phyloP scores from a whole-genome alignment of 129 eudicot species.

The Flaveria linearis region DNA sequence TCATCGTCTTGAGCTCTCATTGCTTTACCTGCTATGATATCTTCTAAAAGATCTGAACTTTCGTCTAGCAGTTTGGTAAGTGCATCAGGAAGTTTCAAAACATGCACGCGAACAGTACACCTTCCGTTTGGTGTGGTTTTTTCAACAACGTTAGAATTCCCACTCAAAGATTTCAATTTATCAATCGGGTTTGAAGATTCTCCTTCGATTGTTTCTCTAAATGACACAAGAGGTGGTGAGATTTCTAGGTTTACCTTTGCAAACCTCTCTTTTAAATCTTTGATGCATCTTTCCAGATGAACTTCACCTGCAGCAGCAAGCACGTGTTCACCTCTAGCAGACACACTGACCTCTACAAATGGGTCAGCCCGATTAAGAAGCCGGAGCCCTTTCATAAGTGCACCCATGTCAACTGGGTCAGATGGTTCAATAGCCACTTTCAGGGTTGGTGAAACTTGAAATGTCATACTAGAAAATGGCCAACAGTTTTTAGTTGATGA shows the following conservation, averaged over 20 bases:
- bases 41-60: slow-evolving; percentile 69
- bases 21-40: slow-evolving; percentile 73
- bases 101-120: slow-evolving; percentile 75
- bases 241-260: slow-evolving; percentile 90
- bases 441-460: slow-evolving; percentile 90
- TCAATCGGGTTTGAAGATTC: slow-evolving; percentile 62
- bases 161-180: slow-evolving; percentile 51
- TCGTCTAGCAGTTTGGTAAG: slow-evolving; percentile 87
- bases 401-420: slow-evolving; percentile 85
- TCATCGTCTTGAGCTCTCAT: slow-evolving; percentile 58
- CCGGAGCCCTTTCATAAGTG: slow-evolving; percentile 85
- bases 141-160: slow-evolving; percentile 58
- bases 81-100: slow-evolving; percentile 81
- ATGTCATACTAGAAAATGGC: slow-evolving; percentile 97
- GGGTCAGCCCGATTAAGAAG: slow-evolving; percentile 94
- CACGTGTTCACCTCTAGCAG: slow-evolving; percentile 94
- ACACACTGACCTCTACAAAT: slow-evolving; percentile 92
- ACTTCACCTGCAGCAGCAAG: slow-evolving; percentile 99
- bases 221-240: slow-evolving; percentile 95
- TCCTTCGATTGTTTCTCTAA: slow-evolving; percentile 84
- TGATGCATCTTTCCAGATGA: slow-evolving; percentile 90
- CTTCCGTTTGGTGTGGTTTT: slow-evolving; percentile 87
- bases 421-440: slow-evolving; percentile 97
- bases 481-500: slow-evolving; percentile 83
- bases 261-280: slow-evolving; percentile 87